Evolutionary conservation across 75 land plant species (phyloP).

Genomic region (Pinus taeda): DNA sequence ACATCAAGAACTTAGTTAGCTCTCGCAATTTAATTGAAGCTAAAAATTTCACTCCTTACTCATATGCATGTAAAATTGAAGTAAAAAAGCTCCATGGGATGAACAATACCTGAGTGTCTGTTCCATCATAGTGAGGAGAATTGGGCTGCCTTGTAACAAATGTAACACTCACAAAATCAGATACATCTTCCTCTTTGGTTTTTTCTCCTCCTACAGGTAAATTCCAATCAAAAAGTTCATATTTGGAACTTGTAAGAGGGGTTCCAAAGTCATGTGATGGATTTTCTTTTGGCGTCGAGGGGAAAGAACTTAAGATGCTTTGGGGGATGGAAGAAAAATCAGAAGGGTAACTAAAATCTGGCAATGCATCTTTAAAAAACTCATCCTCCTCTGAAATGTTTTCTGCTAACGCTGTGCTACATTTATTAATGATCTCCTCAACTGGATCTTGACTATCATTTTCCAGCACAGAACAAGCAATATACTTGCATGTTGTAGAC

Average conservation of each 20-base stretch:
- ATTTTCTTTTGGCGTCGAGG: background rate
- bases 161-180: conserved; percentile 76
- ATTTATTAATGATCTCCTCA: conserved; percentile 6
- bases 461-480: conserved; percentile 68
- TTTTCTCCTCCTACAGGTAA: background rate
- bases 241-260: background rate
- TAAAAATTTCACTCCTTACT: background rate
- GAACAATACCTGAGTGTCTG: conserved; percentile 78
- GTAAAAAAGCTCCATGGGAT: background rate
- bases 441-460: conserved; percentile 8
- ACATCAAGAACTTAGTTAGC: conserved; percentile 1
- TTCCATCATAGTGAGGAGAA: conserved; percentile 81
- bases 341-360: conserved; percentile 57
- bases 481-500: conserved; percentile 43
- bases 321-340: conserved; percentile 5
- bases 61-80: background rate
- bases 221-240: background rate
- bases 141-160: conserved; percentile 62
- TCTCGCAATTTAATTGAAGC: background rate
- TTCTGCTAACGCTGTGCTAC: background rate
- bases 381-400: conserved; percentile 67
- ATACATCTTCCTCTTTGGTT: conserved; percentile 27
- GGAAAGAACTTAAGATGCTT: conserved; percentile 4
- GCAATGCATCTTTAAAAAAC: conserved; percentile 80
- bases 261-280: conserved; percentile 19